These are phyloP conservation scores for Zopfia rhizophila DNA, from an alignment of 2,329 filamentous ascomycete genomes.

Conservation along the genomic window DNA sequence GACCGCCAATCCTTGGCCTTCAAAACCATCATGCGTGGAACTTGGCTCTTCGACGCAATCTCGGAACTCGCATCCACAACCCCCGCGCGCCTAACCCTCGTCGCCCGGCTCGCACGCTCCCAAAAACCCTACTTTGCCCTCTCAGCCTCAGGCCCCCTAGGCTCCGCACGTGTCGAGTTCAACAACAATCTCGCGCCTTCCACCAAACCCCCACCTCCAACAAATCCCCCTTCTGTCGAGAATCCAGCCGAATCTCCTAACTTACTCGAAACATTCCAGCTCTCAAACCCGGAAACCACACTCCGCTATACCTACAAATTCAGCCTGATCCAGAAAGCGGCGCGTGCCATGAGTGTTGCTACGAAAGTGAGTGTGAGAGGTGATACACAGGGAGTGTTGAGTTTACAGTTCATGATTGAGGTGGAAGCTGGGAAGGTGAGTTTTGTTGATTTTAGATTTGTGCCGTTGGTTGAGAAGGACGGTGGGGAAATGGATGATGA, in stretches of 20 bases:
- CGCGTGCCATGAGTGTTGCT: slow-evolving; percentile 90
- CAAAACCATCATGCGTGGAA: slow-evolving; percentile 93
- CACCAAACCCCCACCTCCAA: slow-evolving; percentile 34
- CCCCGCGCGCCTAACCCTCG: slow-evolving; percentile 77
- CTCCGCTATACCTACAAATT: slow-evolving; percentile 80
- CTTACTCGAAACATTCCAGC: slow-evolving; percentile 79
- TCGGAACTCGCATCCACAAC: slow-evolving; percentile 74
- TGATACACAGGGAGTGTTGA: slow-evolving; percentile 89
- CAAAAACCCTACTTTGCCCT: slow-evolving; percentile 76
- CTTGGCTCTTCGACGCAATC: slow-evolving; percentile 76
- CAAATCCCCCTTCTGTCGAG: slow-evolving; percentile 14
- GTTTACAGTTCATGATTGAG: slow-evolving; percentile 96
- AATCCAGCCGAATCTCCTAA: slow-evolving; percentile 16
- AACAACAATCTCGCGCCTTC: too few species aligned
- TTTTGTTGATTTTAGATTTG: slow-evolving; percentile 85
- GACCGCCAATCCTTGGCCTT: slow-evolving; percentile 81
- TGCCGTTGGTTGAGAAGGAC: slow-evolving; percentile 75
- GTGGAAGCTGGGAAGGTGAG: slow-evolving; percentile 74
- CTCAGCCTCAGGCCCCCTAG: slow-evolving; percentile 70
- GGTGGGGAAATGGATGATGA: slow-evolving; percentile 48
- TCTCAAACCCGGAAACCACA: slow-evolving; percentile 50
- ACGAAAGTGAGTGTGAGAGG: slow-evolving; percentile 92
- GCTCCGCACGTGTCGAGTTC: slow-evolving; percentile 70
- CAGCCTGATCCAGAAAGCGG: slow-evolving; percentile 82
- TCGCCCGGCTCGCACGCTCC: slow-evolving; percentile 35